Base-by-base conservation (phyloP, 139 green algal species). In the Chlorella sorokiniana region DNA sequence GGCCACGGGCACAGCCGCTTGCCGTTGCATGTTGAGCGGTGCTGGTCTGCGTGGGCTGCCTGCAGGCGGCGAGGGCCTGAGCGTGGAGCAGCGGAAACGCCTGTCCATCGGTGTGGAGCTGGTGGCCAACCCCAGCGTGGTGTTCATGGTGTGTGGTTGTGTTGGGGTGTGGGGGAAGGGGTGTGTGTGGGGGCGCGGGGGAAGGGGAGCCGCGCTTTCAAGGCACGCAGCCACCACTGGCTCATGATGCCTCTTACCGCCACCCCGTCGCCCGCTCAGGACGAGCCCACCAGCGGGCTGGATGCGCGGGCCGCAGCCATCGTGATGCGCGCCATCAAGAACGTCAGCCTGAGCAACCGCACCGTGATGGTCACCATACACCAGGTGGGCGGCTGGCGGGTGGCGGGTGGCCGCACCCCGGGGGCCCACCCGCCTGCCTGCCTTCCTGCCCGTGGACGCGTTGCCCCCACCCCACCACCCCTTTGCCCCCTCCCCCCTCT, bases 321-420 rank as follows among this genome's bases (percentile, higher is more conserved):
- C 31, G 95, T 98, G 1, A 96, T 98, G 87, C 83, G 86, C 7
- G 88, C 91, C 0, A 90, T 98, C 54, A 84, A 90, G 44, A 97
- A 96, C 78, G 92, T 96, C 25, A 93, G 89, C 9, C 69, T 88
- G 62, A 92, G 86, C 25, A 91, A 92, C 31, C 90, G 95, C 61
- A 97, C 95, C 4, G 92, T 98, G 14, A 93, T 98, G 93, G 95
- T 94, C 33, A 98, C 95, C 75, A 97, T 98, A 76, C 95, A 98
- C 85, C 71, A 78, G 68, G 68, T 54, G 10, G 22, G 38, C 29
- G 23, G 68, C n/a, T n/a, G n/a, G n/a, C n/a, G n/a, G n/a, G n/a
- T n/a, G n/a, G n/a, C n/a, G n/a, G n/a, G n/a, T n/a, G n/a, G n/a
- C n/a, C n/a, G n/a, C n/a, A n/a, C n/a, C n/a, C n/a, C n/a, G n/a